A percentile compares a stretch with the other conserved stretches of the same genome.
Conservation (phyloP, 805 yeast species). For the Candida pseudofarinosa region DNA sequence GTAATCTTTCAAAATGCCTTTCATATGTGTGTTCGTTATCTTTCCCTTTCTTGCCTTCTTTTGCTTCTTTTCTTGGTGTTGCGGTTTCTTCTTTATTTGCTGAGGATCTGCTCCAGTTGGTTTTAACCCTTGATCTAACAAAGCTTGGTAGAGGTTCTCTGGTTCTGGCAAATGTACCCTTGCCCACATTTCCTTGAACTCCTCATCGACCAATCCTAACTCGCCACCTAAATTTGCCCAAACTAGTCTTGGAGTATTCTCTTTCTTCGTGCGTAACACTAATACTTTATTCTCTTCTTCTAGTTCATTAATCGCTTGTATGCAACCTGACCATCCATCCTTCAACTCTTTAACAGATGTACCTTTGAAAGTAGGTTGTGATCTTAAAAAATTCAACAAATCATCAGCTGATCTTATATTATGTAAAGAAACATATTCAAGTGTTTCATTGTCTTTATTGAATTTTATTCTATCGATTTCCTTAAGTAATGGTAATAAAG, state of each 20-base stretch:
- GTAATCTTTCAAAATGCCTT: slow-evolving; percentile 90
- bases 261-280: slow-evolving; percentile 88
- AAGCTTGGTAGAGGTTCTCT: slow-evolving; percentile 72
- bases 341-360: slow-evolving; percentile 72
- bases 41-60: slow-evolving; percentile 91
- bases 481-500: slow-evolving; percentile 65
- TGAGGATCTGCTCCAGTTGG: slow-evolving; percentile 99
- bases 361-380: slow-evolving; percentile 86
- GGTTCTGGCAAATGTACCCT: slow-evolving; percentile 74
- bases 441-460: slow-evolving; percentile 56
- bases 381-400: slow-evolving; percentile 64
- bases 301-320: slow-evolving; percentile 69
- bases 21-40: slow-evolving; percentile 94
- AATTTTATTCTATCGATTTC: slow-evolving; percentile 75
- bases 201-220: slow-evolving; percentile 67
- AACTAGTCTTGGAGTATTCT: slow-evolving; percentile 83
- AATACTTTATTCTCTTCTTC: slow-evolving; percentile 75
- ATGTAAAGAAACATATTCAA: slow-evolving; percentile 85
- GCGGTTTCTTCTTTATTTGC: slow-evolving; percentile 64
- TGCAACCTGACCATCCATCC: slow-evolving; percentile 94
- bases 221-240: slow-evolving; percentile 87
- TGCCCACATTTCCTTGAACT: slow-evolving; percentile 80
- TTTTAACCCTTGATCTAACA: slow-evolving; percentile 82
- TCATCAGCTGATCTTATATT: slow-evolving; percentile 81
- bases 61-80: slow-evolving; percentile 64